These are phyloP conservation scores for Neurospora sp. DNA, from an alignment of 495 filamentous ascomycete species.

Conservation along the genomic window DNA sequence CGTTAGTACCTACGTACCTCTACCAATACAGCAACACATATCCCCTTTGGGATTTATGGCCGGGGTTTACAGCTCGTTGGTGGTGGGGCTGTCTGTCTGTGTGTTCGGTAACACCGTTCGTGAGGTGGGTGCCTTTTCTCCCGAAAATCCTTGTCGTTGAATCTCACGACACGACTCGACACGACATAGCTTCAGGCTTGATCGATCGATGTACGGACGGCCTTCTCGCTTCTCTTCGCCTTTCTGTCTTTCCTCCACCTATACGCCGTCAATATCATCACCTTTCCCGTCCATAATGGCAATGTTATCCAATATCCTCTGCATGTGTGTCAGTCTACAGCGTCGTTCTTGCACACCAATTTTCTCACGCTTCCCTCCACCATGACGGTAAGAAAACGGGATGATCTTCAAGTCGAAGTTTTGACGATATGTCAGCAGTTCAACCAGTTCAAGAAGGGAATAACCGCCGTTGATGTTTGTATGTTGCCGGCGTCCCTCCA, in stretches of 20 bases:
- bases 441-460: neutral
- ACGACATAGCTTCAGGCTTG: neutral
- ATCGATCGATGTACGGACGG: neutral
- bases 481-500: neutral
- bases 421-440: neutral
- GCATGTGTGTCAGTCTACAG: neutral
- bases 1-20: neutral
- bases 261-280: neutral
- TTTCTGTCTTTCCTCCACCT: neutral
- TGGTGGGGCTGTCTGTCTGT: neutral
- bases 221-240: neutral
- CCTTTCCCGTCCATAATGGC: neutral
- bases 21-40: neutral
- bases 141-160: neutral
- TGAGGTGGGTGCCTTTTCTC: neutral
- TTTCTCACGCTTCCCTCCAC: neutral
- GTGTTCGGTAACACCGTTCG: neutral
- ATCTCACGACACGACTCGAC: neutral
- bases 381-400: neutral
- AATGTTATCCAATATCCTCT: neutral
- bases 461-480: neutral
- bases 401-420: neutral
- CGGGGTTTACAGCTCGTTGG: neutral
- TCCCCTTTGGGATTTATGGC: neutral
- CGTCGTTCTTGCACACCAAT: neutral